Evolutionary conservation across 2,329 filamentous ascomycete genomes (phyloP).

Genomic region (Cercospora zeae-maydis): DNA sequence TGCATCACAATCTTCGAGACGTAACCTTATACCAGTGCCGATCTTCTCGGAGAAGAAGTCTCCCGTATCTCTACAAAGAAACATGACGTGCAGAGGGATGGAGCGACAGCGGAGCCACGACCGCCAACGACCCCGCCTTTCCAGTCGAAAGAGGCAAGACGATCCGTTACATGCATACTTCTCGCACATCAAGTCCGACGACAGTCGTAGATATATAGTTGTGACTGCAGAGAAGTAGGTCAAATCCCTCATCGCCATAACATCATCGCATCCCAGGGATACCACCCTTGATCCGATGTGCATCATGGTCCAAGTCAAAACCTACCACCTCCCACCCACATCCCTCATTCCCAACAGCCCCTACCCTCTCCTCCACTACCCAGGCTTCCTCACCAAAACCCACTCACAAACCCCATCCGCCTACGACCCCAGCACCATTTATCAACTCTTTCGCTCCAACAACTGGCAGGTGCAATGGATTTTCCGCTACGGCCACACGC

Average conservation of each 20-base stretch:
- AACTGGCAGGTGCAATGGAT: constrained; percentile 57
- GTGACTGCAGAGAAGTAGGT: not conserved
- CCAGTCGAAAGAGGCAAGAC: not conserved
- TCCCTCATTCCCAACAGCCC: constrained; percentile 52
- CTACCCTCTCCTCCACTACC: constrained; percentile 54
- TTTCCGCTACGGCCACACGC: constrained; percentile 54
- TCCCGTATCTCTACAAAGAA: not conserved
- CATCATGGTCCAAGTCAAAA: constrained; percentile 25
- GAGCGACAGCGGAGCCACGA: not conserved
- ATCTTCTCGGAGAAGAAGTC: not conserved
- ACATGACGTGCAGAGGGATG: not conserved
- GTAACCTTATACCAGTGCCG: not conserved
- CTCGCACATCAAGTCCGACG: constrained; percentile 1
- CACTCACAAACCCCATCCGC: not conserved
- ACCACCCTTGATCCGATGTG: not conserved
- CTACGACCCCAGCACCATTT: constrained; percentile 34
- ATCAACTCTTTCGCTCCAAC: constrained; percentile 49
- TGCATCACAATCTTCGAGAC: not conserved
- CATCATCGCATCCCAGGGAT: not conserved
- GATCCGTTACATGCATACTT: not conserved
- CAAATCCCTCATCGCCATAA: not conserved
- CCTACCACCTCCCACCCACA: constrained; percentile 45
- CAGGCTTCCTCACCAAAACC: constrained; percentile 38
- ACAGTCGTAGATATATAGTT: not conserved
- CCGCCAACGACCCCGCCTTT: not conserved